Percentiles rank a stretch among this genome's conserved stretches.
phyloP scores from a whole-genome alignment of 1,139 yeast genomes.

The Suhomyces panamericanus region DNA sequence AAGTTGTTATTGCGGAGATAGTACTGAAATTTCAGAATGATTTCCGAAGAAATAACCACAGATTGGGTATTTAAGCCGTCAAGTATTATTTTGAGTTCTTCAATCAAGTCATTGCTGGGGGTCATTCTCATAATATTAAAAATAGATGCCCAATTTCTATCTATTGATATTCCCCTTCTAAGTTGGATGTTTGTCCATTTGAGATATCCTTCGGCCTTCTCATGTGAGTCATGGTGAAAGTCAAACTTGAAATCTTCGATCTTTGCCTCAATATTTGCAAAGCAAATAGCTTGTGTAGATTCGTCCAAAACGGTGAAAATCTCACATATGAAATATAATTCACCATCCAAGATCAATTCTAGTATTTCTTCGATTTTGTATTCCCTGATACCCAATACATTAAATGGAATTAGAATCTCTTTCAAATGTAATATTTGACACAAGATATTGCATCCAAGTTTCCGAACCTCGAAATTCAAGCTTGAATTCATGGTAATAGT shows the following conservation, averaged over 20 bases:
- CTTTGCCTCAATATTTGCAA: not conserved
- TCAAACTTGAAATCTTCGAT: conserved; percentile 23
- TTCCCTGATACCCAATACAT: not conserved
- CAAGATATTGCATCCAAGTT: conserved; percentile 21
- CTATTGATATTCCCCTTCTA: not conserved
- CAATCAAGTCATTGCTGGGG: conserved; percentile 15
- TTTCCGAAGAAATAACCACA: conserved; percentile 16
- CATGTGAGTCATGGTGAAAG: conserved; percentile 29
- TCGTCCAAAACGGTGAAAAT: conserved; percentile 12
- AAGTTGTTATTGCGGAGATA: conserved; percentile 31
- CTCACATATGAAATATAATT: conserved; percentile 25
- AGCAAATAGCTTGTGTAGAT: not conserved
- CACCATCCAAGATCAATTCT: not conserved
- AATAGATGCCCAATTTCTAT: conserved; percentile 20
- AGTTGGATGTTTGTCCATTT: conserved; percentile 20
- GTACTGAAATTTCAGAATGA: conserved; percentile 25
- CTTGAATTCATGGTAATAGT: conserved; percentile 25
- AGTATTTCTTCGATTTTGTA: not conserved
- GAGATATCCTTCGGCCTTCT: conserved; percentile 36
- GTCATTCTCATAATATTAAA: conserved; percentile 21
- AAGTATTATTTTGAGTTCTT: conserved; percentile 29
- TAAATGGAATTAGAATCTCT: not conserved
- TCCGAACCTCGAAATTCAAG: conserved; percentile 40
- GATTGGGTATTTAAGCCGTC: conserved; percentile 8
- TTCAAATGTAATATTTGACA: not conserved